phyloP scores from a whole-genome alignment of 345 rosid species.

The Excoecaria agallocha region DNA sequence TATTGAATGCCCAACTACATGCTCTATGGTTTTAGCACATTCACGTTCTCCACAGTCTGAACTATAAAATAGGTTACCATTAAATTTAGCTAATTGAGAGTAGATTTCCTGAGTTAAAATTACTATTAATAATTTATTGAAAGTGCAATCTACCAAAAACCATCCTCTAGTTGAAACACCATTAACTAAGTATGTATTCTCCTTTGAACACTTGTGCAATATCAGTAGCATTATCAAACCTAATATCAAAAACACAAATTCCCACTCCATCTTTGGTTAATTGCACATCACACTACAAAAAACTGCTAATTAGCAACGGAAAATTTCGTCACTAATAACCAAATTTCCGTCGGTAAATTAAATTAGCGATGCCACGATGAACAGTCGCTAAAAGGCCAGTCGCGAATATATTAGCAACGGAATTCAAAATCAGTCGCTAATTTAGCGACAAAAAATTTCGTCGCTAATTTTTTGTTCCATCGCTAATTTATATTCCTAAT shows the following conservation, averaged over 20 bases:
- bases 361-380: no score
- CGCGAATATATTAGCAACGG: no score
- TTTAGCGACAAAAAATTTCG: no score
- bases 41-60: slow-evolving; percentile 45
- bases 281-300: slow-evolving; percentile 98
- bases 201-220: neutral
- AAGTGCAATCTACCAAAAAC: slow-evolving; percentile 72
- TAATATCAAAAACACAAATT: slow-evolving; percentile 66
- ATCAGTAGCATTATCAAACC: slow-evolving; percentile 49
- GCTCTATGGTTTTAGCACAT: slow-evolving; percentile 36
- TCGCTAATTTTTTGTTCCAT: no score
- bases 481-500: no score
- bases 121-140: slow-evolving; percentile 44
- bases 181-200: slow-evolving; percentile 44
- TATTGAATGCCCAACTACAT: slow-evolving; percentile 91
- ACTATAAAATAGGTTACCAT: slow-evolving; percentile 30
- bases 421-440: no score
- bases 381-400: no score
- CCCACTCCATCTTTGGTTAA: slow-evolving; percentile 74
- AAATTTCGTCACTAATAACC: no score
- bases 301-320: no score
- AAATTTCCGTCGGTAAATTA: no score
- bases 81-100: slow-evolving; percentile 53
- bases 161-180: slow-evolving; percentile 54
- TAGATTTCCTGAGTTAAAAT: slow-evolving; percentile 40